Percentiles rank a stretch among this genome's conserved stretches.
Evolutionary conservation across 192 early-diverging fungal genomes (phyloP).

Genomic region (Mortierella antarctica): DNA sequence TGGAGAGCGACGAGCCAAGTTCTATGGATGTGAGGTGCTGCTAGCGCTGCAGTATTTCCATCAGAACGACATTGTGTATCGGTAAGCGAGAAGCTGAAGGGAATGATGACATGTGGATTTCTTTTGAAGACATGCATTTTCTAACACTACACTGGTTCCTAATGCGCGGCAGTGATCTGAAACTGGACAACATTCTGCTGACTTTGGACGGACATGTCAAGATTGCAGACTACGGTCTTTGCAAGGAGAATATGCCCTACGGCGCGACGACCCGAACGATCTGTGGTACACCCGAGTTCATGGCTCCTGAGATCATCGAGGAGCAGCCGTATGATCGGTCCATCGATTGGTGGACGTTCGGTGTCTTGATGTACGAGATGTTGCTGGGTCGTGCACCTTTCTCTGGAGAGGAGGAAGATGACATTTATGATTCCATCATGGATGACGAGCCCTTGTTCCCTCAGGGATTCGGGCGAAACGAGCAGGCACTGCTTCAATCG

Average conservation of each 20-base stretch:
- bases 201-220: slow-evolving; percentile 86
- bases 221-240: slow-evolving; percentile 88
- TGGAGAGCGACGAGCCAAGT: slow-evolving; percentile 87
- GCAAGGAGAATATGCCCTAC: slow-evolving; percentile 82
- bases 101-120: background rate
- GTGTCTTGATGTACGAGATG: slow-evolving; percentile 73
- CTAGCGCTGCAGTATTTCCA: slow-evolving; percentile 93
- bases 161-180: slow-evolving; percentile 73
- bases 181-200: slow-evolving; percentile 85
- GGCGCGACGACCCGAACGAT: slow-evolving; percentile 79
- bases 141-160: background rate
- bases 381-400: slow-evolving; percentile 82
- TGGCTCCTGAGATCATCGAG: slow-evolving; percentile 86
- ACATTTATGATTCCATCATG: slow-evolving; percentile 87
- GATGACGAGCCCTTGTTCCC: slow-evolving; percentile 83
- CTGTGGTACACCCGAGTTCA: slow-evolving; percentile 90
- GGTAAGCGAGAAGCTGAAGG: slow-evolving; percentile 39
- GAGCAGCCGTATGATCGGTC: slow-evolving; percentile 83
- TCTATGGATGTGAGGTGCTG: slow-evolving; percentile 91
- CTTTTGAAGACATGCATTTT: background rate
- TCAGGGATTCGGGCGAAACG: slow-evolving; percentile 72
- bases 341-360: slow-evolving; percentile 88
- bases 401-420: slow-evolving; percentile 84
- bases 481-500: slow-evolving; percentile 73
- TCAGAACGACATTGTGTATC: slow-evolving; percentile 87